These are phyloP conservation scores for Mucor mucedo DNA, from an alignment of 371 early-diverging fungal species.

Conservation along the genomic window DNA sequence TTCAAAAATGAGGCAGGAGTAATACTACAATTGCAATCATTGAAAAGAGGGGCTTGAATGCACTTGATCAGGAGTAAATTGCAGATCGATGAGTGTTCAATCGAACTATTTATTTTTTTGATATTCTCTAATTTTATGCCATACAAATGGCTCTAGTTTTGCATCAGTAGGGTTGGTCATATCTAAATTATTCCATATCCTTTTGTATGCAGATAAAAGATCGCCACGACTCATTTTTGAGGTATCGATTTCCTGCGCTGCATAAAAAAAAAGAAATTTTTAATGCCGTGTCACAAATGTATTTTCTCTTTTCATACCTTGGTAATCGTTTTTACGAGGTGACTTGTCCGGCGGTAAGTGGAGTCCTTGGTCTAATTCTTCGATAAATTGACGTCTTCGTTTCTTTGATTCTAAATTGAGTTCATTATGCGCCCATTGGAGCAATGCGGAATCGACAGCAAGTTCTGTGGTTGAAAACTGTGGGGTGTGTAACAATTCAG, in stretches of 20 bases:
- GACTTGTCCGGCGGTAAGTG: conserved; percentile 8
- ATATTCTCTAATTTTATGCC: conserved; percentile 25
- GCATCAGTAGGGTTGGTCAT: conserved; percentile 16
- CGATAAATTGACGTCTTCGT: not conserved
- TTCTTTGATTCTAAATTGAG: not conserved
- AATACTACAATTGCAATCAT: too few species aligned
- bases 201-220: conserved; percentile 18
- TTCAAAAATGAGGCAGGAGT: too few species aligned
- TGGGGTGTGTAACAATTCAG: not conserved
- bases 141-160: conserved; percentile 23
- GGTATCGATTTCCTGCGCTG: not conserved
- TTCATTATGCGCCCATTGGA: not conserved
- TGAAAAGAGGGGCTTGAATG: too few species aligned
- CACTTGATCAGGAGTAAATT: too few species aligned
- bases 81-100: too few species aligned
- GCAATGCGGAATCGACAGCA: not conserved
- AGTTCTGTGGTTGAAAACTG: not conserved
- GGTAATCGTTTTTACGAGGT: not conserved
- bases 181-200: conserved; percentile 26
- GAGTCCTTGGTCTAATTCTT: not conserved
- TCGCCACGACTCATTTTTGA: not conserved
- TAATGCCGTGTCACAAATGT: not conserved
- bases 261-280: not conserved
- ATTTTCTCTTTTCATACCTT: not conserved
- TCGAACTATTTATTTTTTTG: conserved; percentile 1